These are phyloP conservation scores for Nemania diffusa DNA, from an alignment of 2,329 filamentous ascomycete genomes.

Conservation along the genomic window DNA sequence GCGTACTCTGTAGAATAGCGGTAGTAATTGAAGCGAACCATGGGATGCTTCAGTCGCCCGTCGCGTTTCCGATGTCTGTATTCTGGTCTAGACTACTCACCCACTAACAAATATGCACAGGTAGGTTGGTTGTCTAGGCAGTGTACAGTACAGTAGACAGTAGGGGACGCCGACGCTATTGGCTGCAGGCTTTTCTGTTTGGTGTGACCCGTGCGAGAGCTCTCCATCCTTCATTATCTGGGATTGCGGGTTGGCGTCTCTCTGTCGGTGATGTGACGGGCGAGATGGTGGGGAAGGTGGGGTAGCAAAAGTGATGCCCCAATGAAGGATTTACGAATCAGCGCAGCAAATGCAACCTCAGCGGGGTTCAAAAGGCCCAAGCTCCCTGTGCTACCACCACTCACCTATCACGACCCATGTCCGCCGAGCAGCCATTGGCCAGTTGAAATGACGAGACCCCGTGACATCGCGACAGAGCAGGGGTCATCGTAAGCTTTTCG, in stretches of 20 bases:
- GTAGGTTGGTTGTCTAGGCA: neutral
- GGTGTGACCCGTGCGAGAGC: slow-evolving; percentile 17
- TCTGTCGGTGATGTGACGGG: slow-evolving; percentile 24
- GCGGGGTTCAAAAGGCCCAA: slow-evolving; percentile 35
- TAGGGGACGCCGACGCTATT: slow-evolving; percentile 4
- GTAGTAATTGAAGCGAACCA: neutral
- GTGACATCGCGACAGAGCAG: slow-evolving; percentile 39
- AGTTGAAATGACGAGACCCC: slow-evolving; percentile 29
- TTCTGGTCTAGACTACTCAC: neutral
- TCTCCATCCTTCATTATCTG: slow-evolving; percentile 26
- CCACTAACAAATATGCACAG: neutral
- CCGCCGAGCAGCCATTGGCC: slow-evolving; percentile 25
- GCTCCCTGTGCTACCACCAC: slow-evolving; percentile 26
- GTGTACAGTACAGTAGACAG: neutral
- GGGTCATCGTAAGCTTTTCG: slow-evolving; percentile 28
- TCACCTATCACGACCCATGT: slow-evolving; percentile 12
- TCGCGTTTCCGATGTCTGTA: neutral
- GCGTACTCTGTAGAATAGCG: no score
- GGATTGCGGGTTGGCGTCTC: slow-evolving; percentile 21
- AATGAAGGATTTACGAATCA: slow-evolving; percentile 33
- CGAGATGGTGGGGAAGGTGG: slow-evolving; percentile 22
- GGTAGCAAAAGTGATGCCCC: slow-evolving; percentile 17
- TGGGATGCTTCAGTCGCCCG: neutral
- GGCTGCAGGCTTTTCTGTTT: slow-evolving; percentile 8
- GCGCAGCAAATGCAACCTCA: slow-evolving; percentile 18